Evolutionary conservation across 805 yeast species (phyloP).

Genomic region (Saturnispora quitensis): DNA sequence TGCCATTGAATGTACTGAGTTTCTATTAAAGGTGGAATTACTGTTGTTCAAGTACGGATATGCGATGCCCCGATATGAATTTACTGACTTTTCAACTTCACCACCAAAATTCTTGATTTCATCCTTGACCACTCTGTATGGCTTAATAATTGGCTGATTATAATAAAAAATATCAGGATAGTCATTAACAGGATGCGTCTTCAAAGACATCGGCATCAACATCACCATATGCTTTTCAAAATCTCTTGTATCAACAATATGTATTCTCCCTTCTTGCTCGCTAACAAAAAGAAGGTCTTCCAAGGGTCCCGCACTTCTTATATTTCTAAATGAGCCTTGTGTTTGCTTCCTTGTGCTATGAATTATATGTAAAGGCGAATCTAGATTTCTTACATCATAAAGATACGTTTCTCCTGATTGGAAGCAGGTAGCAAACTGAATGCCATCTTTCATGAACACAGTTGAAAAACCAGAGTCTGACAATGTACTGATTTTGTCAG

Average conservation of each 20-base stretch:
- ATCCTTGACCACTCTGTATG: slow-evolving; percentile 24
- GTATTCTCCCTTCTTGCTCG: slow-evolving; percentile 85
- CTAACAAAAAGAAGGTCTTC: slow-evolving; percentile 70
- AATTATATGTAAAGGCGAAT: slow-evolving; percentile 43
- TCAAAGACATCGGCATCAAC: slow-evolving; percentile 40
- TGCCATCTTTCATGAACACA: slow-evolving; percentile 67
- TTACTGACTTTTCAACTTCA: slow-evolving; percentile 8
- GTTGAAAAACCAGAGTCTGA: slow-evolving; percentile 82
- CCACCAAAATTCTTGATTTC: slow-evolving; percentile 10
- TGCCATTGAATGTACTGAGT: not conserved
- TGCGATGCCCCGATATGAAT: not conserved
- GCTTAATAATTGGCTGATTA: slow-evolving; percentile 23
- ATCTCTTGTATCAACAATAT: slow-evolving; percentile 71
- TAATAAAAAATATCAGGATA: slow-evolving; percentile 6
- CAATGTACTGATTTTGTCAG: slow-evolving; percentile 30
- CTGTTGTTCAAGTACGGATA: not conserved
- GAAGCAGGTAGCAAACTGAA: slow-evolving; percentile 67
- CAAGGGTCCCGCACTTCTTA: slow-evolving; percentile 51
- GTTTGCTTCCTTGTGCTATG: slow-evolving; percentile 51
- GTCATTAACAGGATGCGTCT: not conserved
- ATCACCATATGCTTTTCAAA: slow-evolving; percentile 69
- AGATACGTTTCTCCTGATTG: slow-evolving; percentile 77
- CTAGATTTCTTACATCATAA: slow-evolving; percentile 63
- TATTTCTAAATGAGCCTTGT: slow-evolving; percentile 33
- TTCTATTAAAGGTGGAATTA: not conserved